Conservation (phyloP, 345 rosid genomes). For the Dimocarpus longan region DNA sequence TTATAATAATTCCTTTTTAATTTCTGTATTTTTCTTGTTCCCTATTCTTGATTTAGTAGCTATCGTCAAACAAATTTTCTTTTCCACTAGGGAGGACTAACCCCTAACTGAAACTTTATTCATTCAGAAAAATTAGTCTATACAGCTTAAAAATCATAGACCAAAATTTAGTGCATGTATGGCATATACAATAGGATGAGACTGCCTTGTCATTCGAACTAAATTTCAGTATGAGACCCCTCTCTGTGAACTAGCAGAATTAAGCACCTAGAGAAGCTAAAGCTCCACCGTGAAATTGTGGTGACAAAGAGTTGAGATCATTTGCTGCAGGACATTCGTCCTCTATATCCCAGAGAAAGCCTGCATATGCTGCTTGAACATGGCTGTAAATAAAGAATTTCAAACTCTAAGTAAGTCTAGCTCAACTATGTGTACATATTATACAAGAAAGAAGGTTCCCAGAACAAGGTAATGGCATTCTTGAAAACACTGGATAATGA, state of each 20-base stretch:
- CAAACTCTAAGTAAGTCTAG: background rate
- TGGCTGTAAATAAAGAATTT: conserved; percentile 38
- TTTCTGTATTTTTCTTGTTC: too few relatives aligned
- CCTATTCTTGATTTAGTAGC: too few relatives aligned
- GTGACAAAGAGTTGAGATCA: background rate
- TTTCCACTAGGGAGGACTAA: background rate
- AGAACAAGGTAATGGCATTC: background rate
- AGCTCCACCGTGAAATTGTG: conserved; percentile 16
- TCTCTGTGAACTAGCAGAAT: background rate
- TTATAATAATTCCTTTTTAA: too few relatives aligned
- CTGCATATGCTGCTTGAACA: conserved; percentile 68
- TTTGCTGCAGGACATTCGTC: conserved; percentile 24
- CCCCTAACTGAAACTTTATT: background rate
- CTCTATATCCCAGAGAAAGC: conserved; percentile 61
- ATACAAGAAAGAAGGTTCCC: background rate
- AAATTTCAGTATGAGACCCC: background rate
- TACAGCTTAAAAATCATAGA: background rate
- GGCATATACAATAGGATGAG: background rate
- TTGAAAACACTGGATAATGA: background rate
- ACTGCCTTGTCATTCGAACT: background rate
- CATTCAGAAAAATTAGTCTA: background rate
- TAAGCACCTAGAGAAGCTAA: conserved; percentile 21
- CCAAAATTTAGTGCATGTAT: background rate
- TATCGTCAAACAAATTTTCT: too few relatives aligned
- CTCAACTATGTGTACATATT: background rate